Evolutionary conservation across 2,329 filamentous ascomycete species (phyloP), one percentile per base, ranked within the genome.

Genomic region (Nemania sp.): DNA sequence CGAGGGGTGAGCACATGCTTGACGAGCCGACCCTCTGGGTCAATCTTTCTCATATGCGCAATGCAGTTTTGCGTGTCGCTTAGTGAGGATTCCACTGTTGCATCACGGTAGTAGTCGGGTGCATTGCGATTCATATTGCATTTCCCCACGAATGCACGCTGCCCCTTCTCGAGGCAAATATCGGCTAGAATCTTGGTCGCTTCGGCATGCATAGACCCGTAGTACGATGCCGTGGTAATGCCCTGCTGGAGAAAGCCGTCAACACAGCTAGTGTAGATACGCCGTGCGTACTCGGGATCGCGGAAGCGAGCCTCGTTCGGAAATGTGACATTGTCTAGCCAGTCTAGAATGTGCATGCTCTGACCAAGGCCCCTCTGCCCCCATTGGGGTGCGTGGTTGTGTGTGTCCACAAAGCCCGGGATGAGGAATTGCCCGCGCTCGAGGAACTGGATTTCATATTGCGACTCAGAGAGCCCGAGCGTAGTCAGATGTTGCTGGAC

Each of bases 351-450:
- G 68, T 87, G 82, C 76, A 85, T 79, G 51, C 85, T 80, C 72
- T 86, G 83, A 5, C 83, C 83, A 4, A 86, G 78, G 29, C 85
- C 83, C 26, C 83, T 79, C 77, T 83, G 82, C 15, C 82, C 78
- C 81, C 82, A 86, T 71, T 87, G 84, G 45, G 89, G 89, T 0
- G 90, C 89, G 73, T 92, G 90, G 68, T 90, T 90, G 77, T 92
- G 90, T 1, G 89, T 91, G 79, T 92, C 89, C 61, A 92, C 80
- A 72, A 89, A 86, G 51, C 87, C 87, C 0, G 88, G 88, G 64
- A 89, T 84, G 55, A 89, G 77, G 72, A 90, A 88, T 53, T 87
- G 78, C 45, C 82, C 82, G 7, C 75, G 78, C 1, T 72, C 55
- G 2, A 87, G 79, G 27, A 70, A 72, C 38, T 74, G 75, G 29